Evolutionary conservation across 2,329 filamentous ascomycete genomes (phyloP).

Genomic region (Penicillium capsulatum): DNA sequence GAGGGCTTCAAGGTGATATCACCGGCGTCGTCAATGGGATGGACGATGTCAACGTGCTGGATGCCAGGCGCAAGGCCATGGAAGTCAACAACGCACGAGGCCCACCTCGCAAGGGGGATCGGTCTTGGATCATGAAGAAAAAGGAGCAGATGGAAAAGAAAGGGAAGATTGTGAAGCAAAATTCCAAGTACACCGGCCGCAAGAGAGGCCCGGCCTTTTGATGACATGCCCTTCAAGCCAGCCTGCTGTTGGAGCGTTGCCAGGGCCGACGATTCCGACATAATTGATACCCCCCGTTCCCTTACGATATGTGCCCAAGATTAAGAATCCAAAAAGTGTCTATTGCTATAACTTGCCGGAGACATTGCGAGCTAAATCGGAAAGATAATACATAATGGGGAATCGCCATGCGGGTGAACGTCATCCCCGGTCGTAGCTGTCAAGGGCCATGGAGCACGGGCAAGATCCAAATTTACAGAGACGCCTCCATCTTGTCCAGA

Average conservation of each 20-base stretch:
- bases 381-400: constrained; percentile 30
- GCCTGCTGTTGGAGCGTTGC: too few relatives aligned
- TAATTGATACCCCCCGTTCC: constrained; percentile 8
- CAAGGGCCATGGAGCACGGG: constrained; percentile 12
- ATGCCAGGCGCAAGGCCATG: constrained; percentile 55
- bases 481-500: constrained; percentile 85
- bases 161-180: constrained; percentile 88
- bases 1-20: constrained; percentile 66
- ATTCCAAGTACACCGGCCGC: constrained; percentile 88
- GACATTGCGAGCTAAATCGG: constrained; percentile 26
- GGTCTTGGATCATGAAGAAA: constrained; percentile 53
- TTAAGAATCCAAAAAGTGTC: constrained; percentile 21
- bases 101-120: constrained; percentile 45
- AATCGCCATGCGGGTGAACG: constrained; percentile 7
- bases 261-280: background rate
- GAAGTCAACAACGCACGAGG: constrained; percentile 45
- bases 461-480: constrained; percentile 49
- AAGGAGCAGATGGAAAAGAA: constrained; percentile 93
- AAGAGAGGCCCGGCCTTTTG: constrained; percentile 78
- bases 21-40: constrained; percentile 84
- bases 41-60: constrained; percentile 79
- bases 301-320: constrained; percentile 4
- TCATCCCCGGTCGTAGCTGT: constrained; percentile 26
- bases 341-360: constrained; percentile 25
- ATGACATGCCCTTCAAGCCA: too few relatives aligned